Evolutionary conservation across 495 filamentous ascomycete species (phyloP), one percentile per base, ranked within the genome.

Genomic region (Penicillium antarcticum): DNA sequence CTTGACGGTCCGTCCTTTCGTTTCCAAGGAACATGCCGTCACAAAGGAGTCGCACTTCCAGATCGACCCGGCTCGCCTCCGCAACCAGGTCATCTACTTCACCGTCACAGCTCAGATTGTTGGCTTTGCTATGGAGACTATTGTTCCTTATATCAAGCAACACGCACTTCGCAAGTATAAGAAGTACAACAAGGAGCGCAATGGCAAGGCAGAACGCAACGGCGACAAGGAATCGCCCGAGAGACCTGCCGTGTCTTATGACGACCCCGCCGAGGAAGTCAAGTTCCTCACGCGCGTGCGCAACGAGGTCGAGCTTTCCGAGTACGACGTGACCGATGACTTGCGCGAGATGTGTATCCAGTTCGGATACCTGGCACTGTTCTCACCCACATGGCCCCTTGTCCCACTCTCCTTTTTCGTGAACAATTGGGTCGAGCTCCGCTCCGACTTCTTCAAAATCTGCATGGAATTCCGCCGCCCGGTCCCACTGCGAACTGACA

Each of bases 361-460:
- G 59, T 92, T 91, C 61, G 91, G 94, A 14, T 98, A 96, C 63
- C 72, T 98, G n/a, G 86, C 89, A 0, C 80, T 98, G 2, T 98
- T 98, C 73, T 91, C 88, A 2, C 87, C 94, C 2, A 78, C 92
- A 37, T 98, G 94, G 94, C 94, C 94, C 0, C 74, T 97, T 5
- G 89, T 92, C 0, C 84, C 87, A 0, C 78, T 91, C 31, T 94
- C 89, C 0, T 98, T 97, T 78, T 70, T 97, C 9, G 74, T 95
- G 68, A 97, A 97, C 68, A 94, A 98, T 73, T 98, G 94, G 94
- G 64, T 98, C 43, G 95, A 98, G 58, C 81, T 97, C 12, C 87
- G 94, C 21, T 87, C 87, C 18, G 94, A 98, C 54, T 92, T 95
- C 13, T 81, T 92, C 69, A 98, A 98, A 62, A 98, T 98, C 55